Conservation (phyloP, 257 asterid species). For the Capsicum baccatum region DNA sequence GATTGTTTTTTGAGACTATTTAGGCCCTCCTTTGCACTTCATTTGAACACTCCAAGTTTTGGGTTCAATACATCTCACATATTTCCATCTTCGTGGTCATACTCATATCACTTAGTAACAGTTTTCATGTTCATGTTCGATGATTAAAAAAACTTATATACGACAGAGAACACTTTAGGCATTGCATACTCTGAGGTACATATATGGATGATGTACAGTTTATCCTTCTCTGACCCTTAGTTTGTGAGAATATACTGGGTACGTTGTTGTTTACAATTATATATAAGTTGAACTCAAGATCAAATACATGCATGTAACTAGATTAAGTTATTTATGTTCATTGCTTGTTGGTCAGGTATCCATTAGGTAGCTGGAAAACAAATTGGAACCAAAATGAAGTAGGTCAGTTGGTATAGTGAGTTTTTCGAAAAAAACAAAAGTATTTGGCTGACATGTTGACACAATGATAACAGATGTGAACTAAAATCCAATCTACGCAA, state of each 20-base stretch:
- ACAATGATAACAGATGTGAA: not conserved
- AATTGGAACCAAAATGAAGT: not conserved
- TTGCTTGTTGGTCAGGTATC: not conserved
- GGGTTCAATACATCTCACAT: too few species aligned
- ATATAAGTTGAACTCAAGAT: not conserved
- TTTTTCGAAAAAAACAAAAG: not conserved
- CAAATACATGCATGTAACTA: conserved; percentile 3
- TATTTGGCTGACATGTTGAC: not conserved
- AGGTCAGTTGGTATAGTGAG: not conserved
- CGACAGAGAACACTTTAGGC: too few species aligned
- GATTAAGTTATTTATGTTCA: conserved; percentile 9
- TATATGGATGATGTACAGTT: too few species aligned
- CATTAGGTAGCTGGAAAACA: not conserved
- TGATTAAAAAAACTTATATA: too few species aligned
- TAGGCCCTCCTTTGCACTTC: too few species aligned
- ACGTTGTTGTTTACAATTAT: not conserved
- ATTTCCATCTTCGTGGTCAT: too few species aligned
- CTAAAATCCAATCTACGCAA: not conserved
- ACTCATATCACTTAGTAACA: not conserved
- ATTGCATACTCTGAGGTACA: too few species aligned
- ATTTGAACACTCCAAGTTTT: too few species aligned
- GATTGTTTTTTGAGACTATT: too few species aligned
- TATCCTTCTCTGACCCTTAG: too few species aligned
- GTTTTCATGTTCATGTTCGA: not conserved
- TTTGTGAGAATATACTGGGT: too few species aligned